These are phyloP conservation scores for Cicer chorassanicum DNA, from an alignment of 306 rosid species.

Conservation along the genomic window DNA sequence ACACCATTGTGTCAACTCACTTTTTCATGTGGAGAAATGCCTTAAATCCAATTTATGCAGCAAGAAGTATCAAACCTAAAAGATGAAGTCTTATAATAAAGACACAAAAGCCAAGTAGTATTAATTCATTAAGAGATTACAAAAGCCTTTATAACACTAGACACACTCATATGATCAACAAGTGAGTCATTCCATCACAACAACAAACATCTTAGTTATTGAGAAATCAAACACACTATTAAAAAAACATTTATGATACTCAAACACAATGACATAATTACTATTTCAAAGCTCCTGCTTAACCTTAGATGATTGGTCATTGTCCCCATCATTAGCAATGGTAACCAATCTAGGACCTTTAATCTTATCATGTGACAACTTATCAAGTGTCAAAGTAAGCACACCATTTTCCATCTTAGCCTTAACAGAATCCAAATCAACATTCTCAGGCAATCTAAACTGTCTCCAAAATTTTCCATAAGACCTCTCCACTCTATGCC, in stretches of 20 bases:
- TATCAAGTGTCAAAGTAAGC: conserved; percentile 57
- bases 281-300: conserved; percentile 64
- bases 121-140: neutral
- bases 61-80: too few relatives aligned
- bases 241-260: neutral
- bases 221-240: conserved; percentile 5
- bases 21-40: too few relatives aligned
- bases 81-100: too few relatives aligned
- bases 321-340: conserved; percentile 49
- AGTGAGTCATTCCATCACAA: neutral
- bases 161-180: conserved; percentile 17
- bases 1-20: too few relatives aligned
- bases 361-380: conserved; percentile 64
- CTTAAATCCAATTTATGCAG: too few relatives aligned
- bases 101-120: too few relatives aligned
- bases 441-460: conserved; percentile 66
- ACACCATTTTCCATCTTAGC: conserved; percentile 72
- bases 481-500: conserved; percentile 69
- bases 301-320: conserved; percentile 38
- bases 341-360: conserved; percentile 62
- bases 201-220: conserved; percentile 39
- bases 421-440: conserved; percentile 62
- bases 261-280: neutral
- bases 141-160: conserved; percentile 1
- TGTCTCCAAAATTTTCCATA: conserved; percentile 75